phyloP scores from a whole-genome alignment of 805 yeast genomes.

The Candida railenensis region DNA sequence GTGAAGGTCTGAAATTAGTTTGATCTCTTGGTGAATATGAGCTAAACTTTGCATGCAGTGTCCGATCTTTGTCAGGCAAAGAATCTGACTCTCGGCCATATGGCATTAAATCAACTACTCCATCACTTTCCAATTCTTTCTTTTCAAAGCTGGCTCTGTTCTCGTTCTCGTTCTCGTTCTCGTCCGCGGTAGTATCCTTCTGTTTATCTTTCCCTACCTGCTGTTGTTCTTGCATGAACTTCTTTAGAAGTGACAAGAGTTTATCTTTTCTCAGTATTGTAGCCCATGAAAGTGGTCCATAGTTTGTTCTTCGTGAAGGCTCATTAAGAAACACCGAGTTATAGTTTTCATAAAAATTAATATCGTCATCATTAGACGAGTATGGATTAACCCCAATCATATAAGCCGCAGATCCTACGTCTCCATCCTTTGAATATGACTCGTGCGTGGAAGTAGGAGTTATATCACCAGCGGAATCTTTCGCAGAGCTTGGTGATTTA shows the following conservation, averaged over 20 bases:
- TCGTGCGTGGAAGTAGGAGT: neutral
- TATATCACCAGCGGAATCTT: too few species aligned
- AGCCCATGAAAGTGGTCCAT: constrained; percentile 25
- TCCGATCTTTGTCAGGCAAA: too few species aligned
- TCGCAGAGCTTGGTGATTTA: too few species aligned
- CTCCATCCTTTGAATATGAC: neutral
- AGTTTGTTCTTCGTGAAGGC: constrained; percentile 17
- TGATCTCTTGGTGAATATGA: neutral
- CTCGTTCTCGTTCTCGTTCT: neutral
- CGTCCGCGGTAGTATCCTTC: neutral
- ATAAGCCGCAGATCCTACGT: neutral
- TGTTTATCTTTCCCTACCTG: neutral
- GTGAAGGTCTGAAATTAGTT: too few species aligned
- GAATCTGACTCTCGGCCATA: constrained; percentile 7
- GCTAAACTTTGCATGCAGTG: neutral
- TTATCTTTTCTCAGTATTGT: constrained; percentile 23
- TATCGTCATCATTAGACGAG: constrained; percentile 6
- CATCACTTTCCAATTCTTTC: constrained; percentile 21
- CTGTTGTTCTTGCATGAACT: constrained; percentile 4
- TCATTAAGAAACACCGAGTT: constrained; percentile 16
- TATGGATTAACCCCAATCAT: constrained; percentile 12
- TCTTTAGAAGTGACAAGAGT: constrained; percentile 6
- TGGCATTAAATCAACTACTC: constrained; percentile 19
- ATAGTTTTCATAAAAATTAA: constrained; percentile 10
- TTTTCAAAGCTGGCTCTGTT: constrained; percentile 9